Conservation (phyloP, 768 basidiomycete species). For the Suillus subalutaceus region DNA sequence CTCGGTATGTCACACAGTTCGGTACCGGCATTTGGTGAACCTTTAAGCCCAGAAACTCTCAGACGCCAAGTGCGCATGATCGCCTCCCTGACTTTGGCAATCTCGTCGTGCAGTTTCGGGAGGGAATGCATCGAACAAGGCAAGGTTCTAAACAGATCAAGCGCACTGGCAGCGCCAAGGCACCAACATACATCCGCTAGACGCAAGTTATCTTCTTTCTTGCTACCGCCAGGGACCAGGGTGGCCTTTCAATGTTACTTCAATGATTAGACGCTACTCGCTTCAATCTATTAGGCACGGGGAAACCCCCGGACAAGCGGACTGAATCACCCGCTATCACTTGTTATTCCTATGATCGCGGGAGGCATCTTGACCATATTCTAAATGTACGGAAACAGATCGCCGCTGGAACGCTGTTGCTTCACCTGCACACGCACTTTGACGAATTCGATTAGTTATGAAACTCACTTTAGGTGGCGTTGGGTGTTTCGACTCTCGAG, state of each 20-base stretch:
- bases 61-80: background rate
- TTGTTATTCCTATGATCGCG: conserved; percentile 5
- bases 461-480: background rate
- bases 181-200: background rate
- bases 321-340: background rate
- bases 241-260: background rate
- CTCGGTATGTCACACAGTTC: background rate
- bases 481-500: background rate
- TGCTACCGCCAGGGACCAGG: background rate
- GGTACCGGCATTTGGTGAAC: background rate
- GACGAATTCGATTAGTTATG: background rate
- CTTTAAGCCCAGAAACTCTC: background rate
- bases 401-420: background rate
- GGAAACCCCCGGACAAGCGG: background rate
- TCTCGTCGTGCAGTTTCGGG: background rate
- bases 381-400: background rate
- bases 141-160: background rate
- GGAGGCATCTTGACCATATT: background rate
- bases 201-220: background rate
- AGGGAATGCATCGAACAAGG: too few species aligned
- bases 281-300: background rate
- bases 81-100: background rate
- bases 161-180: background rate
- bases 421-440: background rate
- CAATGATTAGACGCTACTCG: conserved; percentile 2